Evolutionary conservation across 1,284 basidiomycete species (phyloP).

Genomic region (Trichosporon ovoides): DNA sequence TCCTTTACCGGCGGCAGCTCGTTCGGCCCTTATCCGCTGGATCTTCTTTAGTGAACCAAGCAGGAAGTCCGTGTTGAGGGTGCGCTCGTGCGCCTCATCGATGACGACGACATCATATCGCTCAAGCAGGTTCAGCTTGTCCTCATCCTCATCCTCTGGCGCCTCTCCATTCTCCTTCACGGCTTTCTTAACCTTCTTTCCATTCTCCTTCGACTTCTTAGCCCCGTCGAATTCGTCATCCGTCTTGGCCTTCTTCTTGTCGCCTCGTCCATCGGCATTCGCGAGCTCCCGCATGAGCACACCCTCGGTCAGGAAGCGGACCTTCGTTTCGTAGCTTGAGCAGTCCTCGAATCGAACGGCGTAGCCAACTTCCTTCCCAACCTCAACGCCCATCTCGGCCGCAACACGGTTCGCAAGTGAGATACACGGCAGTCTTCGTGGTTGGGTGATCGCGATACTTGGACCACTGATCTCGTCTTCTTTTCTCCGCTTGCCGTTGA

Average conservation of each 20-base stretch:
- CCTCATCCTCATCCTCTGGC: neutral
- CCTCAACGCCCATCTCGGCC: constrained; percentile 64
- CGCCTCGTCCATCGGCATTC: constrained; percentile 16
- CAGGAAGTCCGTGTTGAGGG: constrained; percentile 88
- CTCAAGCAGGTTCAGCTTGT: constrained; percentile 55
- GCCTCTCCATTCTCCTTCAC: neutral
- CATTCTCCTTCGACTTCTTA: neutral
- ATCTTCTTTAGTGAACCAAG: constrained; percentile 88
- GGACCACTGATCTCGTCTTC: constrained; percentile 51
- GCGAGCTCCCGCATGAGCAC: constrained; percentile 69
- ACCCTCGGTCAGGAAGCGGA: constrained; percentile 96
- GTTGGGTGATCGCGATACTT: constrained; percentile 83
- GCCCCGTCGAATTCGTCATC: neutral
- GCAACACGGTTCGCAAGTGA: constrained; percentile 86
- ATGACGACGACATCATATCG: constrained; percentile 86
- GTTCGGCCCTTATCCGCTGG: constrained; percentile 60
- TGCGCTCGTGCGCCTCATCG: constrained; percentile 96
- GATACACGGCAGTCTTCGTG: constrained; percentile 87
- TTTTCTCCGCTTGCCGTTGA: constrained; percentile 5
- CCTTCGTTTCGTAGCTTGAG: constrained; percentile 59
- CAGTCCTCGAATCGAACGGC: constrained; percentile 92
- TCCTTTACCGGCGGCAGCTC: constrained; percentile 46
- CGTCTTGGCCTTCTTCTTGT: neutral
- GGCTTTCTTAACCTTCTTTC: constrained; percentile 1
- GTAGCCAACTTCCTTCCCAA: constrained; percentile 81